Evolutionary conservation across 179 eudicot species (phyloP).

Genomic region (Heliamphora ciliata): DNA sequence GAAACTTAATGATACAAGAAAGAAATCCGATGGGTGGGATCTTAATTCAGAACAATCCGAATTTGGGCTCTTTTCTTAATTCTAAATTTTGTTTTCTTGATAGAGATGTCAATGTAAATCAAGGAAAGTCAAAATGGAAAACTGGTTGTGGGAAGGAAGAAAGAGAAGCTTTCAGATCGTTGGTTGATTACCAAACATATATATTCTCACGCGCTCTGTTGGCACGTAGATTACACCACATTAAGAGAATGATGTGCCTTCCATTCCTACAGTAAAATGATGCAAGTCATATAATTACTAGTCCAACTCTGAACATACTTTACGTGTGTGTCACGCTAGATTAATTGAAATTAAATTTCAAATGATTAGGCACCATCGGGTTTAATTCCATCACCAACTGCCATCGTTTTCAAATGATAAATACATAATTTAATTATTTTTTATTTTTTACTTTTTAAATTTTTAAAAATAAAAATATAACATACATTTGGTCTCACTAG

Average conservation of each 20-base stretch:
- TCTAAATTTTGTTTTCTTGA: not conserved
- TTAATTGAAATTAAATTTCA: no score
- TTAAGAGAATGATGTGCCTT: not conserved
- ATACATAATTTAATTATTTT: no score
- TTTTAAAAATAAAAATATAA: no score
- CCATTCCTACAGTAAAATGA: not conserved
- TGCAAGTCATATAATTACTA: no score
- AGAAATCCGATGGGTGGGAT: not conserved
- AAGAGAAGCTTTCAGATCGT: not conserved
- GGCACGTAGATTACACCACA: not conserved
- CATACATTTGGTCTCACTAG: no score
- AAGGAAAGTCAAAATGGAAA: not conserved
- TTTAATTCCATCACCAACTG: no score
- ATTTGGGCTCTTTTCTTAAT: not conserved
- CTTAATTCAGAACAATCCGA: constrained; percentile 1
- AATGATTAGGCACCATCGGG: no score
- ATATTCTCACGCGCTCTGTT: not conserved
- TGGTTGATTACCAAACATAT: not conserved
- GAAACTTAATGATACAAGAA: no score
- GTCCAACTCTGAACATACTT: no score
- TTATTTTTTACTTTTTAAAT: no score
- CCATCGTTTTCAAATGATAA: no score
- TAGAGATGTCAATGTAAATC: not conserved
- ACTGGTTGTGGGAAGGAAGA: not conserved
- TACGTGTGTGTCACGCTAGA: no score